Evolutionary conservation across 805 yeast species (phyloP).

Genomic region (Clavispora santaluciae): DNA sequence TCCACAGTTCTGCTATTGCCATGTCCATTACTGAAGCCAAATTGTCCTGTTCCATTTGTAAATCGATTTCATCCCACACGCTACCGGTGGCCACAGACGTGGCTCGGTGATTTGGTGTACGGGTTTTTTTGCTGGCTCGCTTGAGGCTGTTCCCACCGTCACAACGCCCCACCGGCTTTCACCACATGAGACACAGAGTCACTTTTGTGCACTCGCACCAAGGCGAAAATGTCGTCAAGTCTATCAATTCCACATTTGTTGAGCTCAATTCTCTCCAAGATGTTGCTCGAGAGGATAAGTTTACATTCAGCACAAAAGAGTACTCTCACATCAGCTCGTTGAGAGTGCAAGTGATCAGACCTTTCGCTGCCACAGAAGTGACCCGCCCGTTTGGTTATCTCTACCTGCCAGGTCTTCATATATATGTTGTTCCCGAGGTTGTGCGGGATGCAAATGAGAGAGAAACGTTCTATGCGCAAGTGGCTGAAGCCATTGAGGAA

Average conservation of each 20-base stretch:
- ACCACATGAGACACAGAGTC: constrained; percentile 15
- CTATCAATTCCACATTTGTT: constrained; percentile 4
- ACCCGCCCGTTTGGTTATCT: constrained; percentile 23
- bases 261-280: constrained; percentile 3
- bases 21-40: too few species aligned
- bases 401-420: constrained; percentile 22
- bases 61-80: too few species aligned
- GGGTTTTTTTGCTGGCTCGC: too few species aligned
- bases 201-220: constrained; percentile 8
- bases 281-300: constrained; percentile 10
- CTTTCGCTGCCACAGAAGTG: background rate
- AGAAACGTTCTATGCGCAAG: constrained; percentile 21
- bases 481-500: constrained; percentile 9
- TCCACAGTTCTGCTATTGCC: too few species aligned
- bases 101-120: too few species aligned
- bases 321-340: constrained; percentile 7
- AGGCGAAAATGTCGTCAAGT: constrained; percentile 2
- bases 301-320: constrained; percentile 2
- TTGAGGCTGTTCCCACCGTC: too few species aligned
- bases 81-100: too few species aligned
- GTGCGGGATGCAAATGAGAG: constrained; percentile 8
- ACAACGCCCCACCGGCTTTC: too few species aligned
- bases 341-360: constrained; percentile 10
- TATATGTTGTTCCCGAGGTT: constrained; percentile 27
- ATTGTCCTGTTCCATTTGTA: too few species aligned